These are phyloP conservation scores for Diversispora eburnea DNA, from an alignment of 192 early-diverging fungal genomes.

Conservation along the genomic window DNA sequence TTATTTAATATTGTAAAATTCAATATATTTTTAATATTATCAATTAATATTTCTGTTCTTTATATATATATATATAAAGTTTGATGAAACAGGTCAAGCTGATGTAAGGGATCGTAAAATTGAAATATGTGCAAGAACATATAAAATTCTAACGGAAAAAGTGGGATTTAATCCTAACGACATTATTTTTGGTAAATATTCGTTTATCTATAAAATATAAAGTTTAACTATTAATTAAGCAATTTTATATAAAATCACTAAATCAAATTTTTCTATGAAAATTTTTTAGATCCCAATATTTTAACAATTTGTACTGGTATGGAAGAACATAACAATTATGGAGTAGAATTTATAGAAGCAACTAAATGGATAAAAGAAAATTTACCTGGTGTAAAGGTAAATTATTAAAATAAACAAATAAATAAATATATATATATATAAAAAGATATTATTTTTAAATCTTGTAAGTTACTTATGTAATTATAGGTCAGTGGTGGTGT, in stretches of 20 bases:
- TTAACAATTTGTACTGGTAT: slow-evolving; percentile 94
- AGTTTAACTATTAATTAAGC: background rate
- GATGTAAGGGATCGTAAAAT: slow-evolving; percentile 81
- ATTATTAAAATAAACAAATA: slow-evolving; percentile 62
- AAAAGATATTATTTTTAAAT: slow-evolving; percentile 63
- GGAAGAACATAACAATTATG: slow-evolving; percentile 97
- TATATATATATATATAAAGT: slow-evolving; percentile 36
- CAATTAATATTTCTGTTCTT: background rate
- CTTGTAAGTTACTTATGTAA: slow-evolving; percentile 88
- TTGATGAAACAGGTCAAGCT: slow-evolving; percentile 94
- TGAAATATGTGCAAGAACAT: slow-evolving; percentile 86
- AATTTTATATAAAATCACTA: slow-evolving; percentile 16
- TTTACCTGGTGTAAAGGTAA: slow-evolving; percentile 87
- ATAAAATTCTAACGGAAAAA: slow-evolving; percentile 79
- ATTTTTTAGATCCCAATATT: slow-evolving; percentile 88
- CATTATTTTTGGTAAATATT: slow-evolving; percentile 60
- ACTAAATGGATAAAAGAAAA: slow-evolving; percentile 70
- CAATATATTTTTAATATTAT: background rate
- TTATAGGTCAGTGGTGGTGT: slow-evolving; percentile 88
- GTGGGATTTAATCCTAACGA: slow-evolving; percentile 84
- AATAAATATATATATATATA: background rate
- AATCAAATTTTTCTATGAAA: slow-evolving; percentile 49
- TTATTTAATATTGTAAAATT: too few relatives aligned
- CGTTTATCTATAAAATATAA: background rate
- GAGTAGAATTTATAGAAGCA: slow-evolving; percentile 88